Percentiles rank a stretch among this genome's conserved stretches.
Conservation (phyloP, 2,329 filamentous ascomycete genomes). For the Alternaria atra region DNA sequence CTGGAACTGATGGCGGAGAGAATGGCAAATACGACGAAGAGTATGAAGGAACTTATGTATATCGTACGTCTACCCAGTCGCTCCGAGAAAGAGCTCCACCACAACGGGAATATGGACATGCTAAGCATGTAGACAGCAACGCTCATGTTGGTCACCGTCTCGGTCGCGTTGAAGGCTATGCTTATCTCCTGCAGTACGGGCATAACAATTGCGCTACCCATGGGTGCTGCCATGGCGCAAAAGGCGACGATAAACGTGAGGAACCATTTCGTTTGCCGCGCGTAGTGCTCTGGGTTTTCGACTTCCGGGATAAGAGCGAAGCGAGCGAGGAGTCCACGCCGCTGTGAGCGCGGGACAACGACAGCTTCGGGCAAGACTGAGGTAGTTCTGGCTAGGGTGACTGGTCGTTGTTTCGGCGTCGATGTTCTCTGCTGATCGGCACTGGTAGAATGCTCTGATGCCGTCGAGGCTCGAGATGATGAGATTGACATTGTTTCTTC, state of each 20-base stretch:
- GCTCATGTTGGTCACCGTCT: conserved; percentile 51
- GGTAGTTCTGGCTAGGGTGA: conserved; percentile 36
- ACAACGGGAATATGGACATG: conserved; percentile 54
- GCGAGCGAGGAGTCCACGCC: conserved; percentile 76
- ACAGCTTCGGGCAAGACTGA: conserved; percentile 53
- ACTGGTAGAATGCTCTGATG: conserved; percentile 27
- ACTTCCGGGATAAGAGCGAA: conserved; percentile 81
- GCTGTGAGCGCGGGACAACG: conserved; percentile 61
- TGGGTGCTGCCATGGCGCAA: conserved; percentile 78
- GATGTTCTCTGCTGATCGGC: conserved; percentile 4
- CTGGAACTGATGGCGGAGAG: conserved; percentile 47
- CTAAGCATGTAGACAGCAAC: conserved; percentile 54
- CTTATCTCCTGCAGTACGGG: conserved; percentile 55
- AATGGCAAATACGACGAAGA: conserved; percentile 47
- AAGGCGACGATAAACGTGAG: conserved; percentile 80
- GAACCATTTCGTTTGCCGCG: conserved; percentile 79
- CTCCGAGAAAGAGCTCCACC: conserved; percentile 53
- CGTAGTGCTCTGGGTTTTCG: conserved; percentile 77
- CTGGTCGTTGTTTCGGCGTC: conserved; percentile 21
- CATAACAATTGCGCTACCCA: conserved; percentile 86
- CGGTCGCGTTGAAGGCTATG: conserved; percentile 39
- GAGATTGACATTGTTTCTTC: conserved; percentile 35
- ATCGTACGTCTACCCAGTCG: conserved; percentile 48
- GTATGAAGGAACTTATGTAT: conserved; percentile 47
- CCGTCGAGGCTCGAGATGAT: conserved; percentile 34